Evolutionary conservation across 1,284 basidiomycete species (phyloP), one percentile per base, ranked within the genome.

Genomic region (Mycosarcoma maydis): DNA sequence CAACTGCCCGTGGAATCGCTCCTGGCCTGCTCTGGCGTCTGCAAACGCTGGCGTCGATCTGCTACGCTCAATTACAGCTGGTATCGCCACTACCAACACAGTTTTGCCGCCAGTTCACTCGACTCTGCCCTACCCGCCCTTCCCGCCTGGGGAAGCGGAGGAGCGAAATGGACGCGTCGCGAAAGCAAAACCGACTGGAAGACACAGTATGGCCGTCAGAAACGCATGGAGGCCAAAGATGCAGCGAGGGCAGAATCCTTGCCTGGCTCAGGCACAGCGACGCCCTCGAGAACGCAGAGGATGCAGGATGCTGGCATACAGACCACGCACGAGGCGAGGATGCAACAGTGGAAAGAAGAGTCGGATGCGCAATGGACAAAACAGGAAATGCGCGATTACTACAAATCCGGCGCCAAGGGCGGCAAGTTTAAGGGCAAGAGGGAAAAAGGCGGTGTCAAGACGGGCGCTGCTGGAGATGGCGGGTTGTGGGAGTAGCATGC

Each of bases 41-140:
- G 52, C 50, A 74, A 66, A 27, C 58, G 69, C 30, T 78, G 74
- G 65, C 57, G 77, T 20, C 56, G 72, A 11, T 69, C 62, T n/a
- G 77, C 75, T 6, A 78, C 77, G 14, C 64, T 78, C 43, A 78
- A 78, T 46, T 77, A 75, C 54, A 72, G 72, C 59, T 78, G 74
- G 75, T 77, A 73, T 34, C 54, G 56, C 8, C 57, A 67, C 46
- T 59, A 67, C 30, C 64, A 74, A 27, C 58, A 56, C 16, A 37
- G 40, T 14, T 71, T 54, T 20, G 55, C 57, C 8, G 16, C 61
- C 42, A 42, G 41, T 17, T 66, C 67, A 30, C 53, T 61, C 44
- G 57, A 56, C 3, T 54, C 67, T 2, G 19, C 53, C 7, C 8
- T 64, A 2, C 56, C 50, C 6, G n/a, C 55, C 1, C 23, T 61